phyloP scores from a whole-genome alignment of 2,329 filamentous ascomycete genomes.

The Zalaria sp. region DNA sequence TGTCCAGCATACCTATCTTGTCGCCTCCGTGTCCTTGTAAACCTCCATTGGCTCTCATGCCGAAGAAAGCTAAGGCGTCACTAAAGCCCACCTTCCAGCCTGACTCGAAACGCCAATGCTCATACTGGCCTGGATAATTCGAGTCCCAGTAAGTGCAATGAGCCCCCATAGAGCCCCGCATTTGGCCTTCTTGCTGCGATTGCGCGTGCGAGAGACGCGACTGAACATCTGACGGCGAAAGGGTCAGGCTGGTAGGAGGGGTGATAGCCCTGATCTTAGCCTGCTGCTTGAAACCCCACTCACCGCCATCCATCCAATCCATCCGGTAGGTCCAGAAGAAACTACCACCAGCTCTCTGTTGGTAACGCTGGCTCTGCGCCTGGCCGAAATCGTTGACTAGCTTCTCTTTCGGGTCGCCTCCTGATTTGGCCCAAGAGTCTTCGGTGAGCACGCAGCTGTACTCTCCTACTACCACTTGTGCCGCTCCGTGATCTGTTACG shows the following conservation, averaged over 20 bases:
- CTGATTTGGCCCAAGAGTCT: slow-evolving; percentile 30
- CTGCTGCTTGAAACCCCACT: slow-evolving; percentile 45
- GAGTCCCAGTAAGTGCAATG: slow-evolving; percentile 39
- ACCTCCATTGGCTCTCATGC: slow-evolving; percentile 20
- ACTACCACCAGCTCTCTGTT: slow-evolving; percentile 34
- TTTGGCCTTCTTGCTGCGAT: slow-evolving; percentile 20
- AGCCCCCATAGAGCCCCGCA: slow-evolving; percentile 19
- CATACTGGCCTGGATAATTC: slow-evolving; percentile 27
- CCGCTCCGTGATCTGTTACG: slow-evolving; percentile 35
- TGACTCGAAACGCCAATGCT: slow-evolving; percentile 40
- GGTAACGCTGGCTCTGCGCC: slow-evolving; percentile 34
- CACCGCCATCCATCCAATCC: slow-evolving; percentile 48
- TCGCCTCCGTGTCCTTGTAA: slow-evolving; percentile 27
- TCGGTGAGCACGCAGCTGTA: slow-evolving; percentile 43
- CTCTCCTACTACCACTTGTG: slow-evolving; percentile 41
- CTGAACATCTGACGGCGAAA: slow-evolving; percentile 23
- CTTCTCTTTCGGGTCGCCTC: slow-evolving; percentile 20
- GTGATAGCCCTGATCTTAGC: slow-evolving; percentile 29
- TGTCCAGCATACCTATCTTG: slow-evolving; percentile 41
- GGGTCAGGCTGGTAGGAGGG: slow-evolving; percentile 23
- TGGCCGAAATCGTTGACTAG: slow-evolving; percentile 33
- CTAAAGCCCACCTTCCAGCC: slow-evolving; percentile 42
- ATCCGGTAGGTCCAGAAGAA: slow-evolving; percentile 50
- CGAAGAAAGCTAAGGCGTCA: slow-evolving; percentile 41
- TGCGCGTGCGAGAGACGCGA: slow-evolving; percentile 25